Conservation (phyloP, 768 basidiomycete genomes). For the Termitomyces bulborhizus region DNA sequence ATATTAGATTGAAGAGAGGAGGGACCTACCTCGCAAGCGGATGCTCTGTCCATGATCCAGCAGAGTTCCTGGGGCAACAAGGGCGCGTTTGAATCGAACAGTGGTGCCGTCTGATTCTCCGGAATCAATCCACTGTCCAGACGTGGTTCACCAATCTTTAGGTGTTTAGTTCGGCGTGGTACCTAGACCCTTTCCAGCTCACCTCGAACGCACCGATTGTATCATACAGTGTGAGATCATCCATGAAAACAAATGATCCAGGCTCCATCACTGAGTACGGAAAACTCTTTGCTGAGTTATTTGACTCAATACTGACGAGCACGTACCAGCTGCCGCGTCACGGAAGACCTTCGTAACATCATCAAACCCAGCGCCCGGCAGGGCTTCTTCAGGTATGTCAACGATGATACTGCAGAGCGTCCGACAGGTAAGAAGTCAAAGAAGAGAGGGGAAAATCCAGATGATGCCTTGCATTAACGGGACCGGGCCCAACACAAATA, state of each 20-base stretch:
- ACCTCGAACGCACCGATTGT: slow-evolving; percentile 95
- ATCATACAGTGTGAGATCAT: slow-evolving; percentile 71
- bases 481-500: slow-evolving; percentile 2
- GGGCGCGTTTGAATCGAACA: slow-evolving; percentile 58
- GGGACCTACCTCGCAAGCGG: slow-evolving; percentile 68
- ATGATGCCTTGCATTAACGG: slow-evolving; percentile 7
- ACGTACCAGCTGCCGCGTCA: slow-evolving; percentile 57
- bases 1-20: not conserved
- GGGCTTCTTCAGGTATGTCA: slow-evolving; percentile 17
- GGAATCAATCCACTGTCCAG: slow-evolving; percentile 74
- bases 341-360: slow-evolving; percentile 60
- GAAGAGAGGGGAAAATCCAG: not conserved
- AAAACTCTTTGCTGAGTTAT: not conserved
- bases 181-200: slow-evolving; percentile 12
- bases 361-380: slow-evolving; percentile 53
- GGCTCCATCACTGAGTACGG: slow-evolving; percentile 48
- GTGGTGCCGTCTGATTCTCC: slow-evolving; percentile 32
- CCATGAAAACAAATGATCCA: slow-evolving; percentile 58
- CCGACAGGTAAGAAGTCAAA: not conserved
- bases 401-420: not conserved
- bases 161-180: slow-evolving; percentile 8
- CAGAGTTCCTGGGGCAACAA: slow-evolving; percentile 78
- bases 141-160: slow-evolving; percentile 83
- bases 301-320: not conserved
- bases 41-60: slow-evolving; percentile 77